These are phyloP conservation scores for Gossypium lobatum DNA, from an alignment of 441 rosid species.

Conservation along the genomic window DNA sequence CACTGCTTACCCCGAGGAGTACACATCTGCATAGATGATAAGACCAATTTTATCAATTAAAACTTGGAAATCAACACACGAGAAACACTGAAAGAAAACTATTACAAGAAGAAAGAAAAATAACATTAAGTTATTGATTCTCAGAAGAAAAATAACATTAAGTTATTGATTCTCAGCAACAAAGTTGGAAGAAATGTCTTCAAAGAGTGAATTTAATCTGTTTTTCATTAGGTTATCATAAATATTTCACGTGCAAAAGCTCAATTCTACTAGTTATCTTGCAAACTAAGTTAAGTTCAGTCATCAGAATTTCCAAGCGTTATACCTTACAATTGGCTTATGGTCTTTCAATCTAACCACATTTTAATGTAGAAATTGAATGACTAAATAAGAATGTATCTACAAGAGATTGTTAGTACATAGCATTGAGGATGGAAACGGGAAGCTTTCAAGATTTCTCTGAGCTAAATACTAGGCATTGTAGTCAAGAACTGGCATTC, in stretches of 20 bases:
- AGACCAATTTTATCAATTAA: slow-evolving; percentile 9
- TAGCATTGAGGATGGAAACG: no score
- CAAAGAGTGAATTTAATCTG: neutral
- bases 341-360: neutral
- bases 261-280: neutral
- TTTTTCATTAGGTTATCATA: neutral
- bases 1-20: slow-evolving; percentile 61
- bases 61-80: neutral
- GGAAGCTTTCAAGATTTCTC: neutral
- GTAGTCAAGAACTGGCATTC: neutral
- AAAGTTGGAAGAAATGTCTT: neutral
- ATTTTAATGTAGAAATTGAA: neutral
- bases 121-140: neutral
- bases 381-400: neutral
- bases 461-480: neutral
- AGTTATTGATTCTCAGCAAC: neutral
- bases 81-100: neutral
- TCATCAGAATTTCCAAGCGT: neutral
- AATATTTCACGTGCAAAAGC: neutral
- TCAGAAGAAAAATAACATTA: neutral
- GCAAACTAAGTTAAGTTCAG: neutral
- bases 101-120: neutral
- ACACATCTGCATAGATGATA: slow-evolving; percentile 47
- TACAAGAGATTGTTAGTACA: no score
- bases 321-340: neutral